Evolutionary conservation across 202 grass and related monocot genomes (phyloP), one percentile per base, ranked within the genome.

Genomic region (Setaria italica): DNA sequence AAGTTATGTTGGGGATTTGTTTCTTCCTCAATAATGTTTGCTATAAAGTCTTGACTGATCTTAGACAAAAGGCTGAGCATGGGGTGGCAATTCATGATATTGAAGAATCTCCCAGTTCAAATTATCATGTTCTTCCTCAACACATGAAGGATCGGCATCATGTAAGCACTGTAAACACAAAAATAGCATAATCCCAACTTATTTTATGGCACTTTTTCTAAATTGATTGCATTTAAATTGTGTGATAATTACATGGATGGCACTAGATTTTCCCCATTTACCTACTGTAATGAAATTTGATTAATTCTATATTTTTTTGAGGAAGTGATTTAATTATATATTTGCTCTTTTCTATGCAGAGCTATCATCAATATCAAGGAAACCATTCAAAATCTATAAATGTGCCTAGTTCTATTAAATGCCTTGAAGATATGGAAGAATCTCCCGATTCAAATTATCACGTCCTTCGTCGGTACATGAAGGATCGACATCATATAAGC

Each of bases 11-110:
- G 7, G 46, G 70, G 34, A 73, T 73, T 1, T 73, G 70, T 53
- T 73, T 73, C 47, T 10, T 73, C 7, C 70, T 73, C 47, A 53
- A 53, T 51, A 73, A 73, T 73, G 47, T 73, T 3, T 73, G 47
- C 70, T 73, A 73, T 14, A 51, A 73, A 51, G 70, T 73, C 13
- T 73, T 73, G 2, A 19, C 3, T 5, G 70, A 73, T 53, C 25
- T 73, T 34, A 51, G 46, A 29, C 46, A 19, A 53, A 73, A 73
- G 29, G 70, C 25, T 32, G 45, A 72, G 70, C 13, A 50, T 10
- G 45, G 6, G 21, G 8, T 51, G 70, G 11, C 14, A 34, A 7
- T 53, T 53, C 7, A 73, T 51, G 15, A 53, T 33, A 30, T 51
- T 7, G 14, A 73, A 53, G 47, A 53, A 53, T 73, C 13, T 16